Conservation (phyloP, 768 basidiomycete genomes). For the Calocybe indica region DNA sequence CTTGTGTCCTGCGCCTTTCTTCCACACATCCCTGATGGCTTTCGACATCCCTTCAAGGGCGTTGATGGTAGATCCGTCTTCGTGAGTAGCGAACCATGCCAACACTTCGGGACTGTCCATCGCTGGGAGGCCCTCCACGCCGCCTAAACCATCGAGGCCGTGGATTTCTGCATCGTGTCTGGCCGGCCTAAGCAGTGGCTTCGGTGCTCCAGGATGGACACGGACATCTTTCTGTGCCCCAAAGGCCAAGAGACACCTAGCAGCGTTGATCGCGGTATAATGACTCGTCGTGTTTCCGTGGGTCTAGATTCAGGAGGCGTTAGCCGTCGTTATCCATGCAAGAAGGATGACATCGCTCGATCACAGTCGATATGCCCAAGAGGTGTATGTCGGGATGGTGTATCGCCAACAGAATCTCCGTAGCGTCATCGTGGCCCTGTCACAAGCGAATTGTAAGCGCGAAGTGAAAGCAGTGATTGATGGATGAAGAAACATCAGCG, state of each 20-base stretch:
- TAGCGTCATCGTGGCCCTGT: constrained; percentile 88
- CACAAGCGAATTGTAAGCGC: not conserved
- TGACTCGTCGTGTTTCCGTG: constrained; percentile 73
- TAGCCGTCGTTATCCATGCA: not conserved
- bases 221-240: constrained; percentile 51
- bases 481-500: not conserved
- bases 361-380: constrained; percentile 80
- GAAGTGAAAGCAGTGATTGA: no score
- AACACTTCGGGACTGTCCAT: constrained; percentile 42
- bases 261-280: constrained; percentile 66
- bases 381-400: constrained; percentile 61
- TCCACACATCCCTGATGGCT: constrained; percentile 50
- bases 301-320: constrained; percentile 36
- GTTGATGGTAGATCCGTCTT: constrained; percentile 34
- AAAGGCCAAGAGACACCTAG: constrained; percentile 71
- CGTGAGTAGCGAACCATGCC: constrained; percentile 38
- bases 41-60: constrained; percentile 69
- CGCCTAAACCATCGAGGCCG: constrained; percentile 76
- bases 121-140: constrained; percentile 70
- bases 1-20: constrained; percentile 50
- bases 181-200: constrained; percentile 58
- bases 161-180: constrained; percentile 77
- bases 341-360: not conserved
- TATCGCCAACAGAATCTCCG: constrained; percentile 72
- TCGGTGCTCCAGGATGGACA: constrained; percentile 64